Evolutionary conservation across 2,329 filamentous ascomycete genomes (phyloP).

Genomic region (Aspergillus sp.): DNA sequence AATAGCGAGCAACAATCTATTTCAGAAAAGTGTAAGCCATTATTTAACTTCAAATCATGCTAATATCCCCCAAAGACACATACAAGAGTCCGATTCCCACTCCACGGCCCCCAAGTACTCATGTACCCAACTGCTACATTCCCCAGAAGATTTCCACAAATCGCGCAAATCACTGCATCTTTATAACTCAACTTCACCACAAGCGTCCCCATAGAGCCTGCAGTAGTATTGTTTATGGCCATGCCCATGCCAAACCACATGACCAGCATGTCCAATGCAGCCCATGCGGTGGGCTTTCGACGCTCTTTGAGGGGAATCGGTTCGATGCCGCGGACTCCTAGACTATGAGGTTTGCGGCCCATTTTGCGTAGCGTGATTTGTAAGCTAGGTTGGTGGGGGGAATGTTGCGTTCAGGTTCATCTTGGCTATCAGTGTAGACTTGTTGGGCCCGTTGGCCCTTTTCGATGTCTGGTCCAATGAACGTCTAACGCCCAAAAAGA

Average conservation of each 20-base stretch:
- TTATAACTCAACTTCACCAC: conserved; percentile 34
- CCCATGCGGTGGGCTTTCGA: conserved; percentile 13
- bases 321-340: conserved; percentile 13
- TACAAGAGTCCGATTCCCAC: conserved; percentile 40
- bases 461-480: conserved; percentile 15
- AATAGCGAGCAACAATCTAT: conserved; percentile 37
- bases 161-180: conserved; percentile 33
- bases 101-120: conserved; percentile 35
- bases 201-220: conserved; percentile 37
- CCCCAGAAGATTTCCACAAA: conserved; percentile 33
- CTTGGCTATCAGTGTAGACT: conserved; percentile 7
- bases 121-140: conserved; percentile 33
- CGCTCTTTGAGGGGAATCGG: conserved; percentile 15
- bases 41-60: conserved; percentile 5
- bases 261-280: conserved; percentile 18
- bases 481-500: not conserved
- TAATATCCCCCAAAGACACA: conserved; percentile 5
- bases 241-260: conserved; percentile 3
- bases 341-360: conserved; percentile 7
- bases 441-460: conserved; percentile 12
- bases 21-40: not conserved
- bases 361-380: conserved; percentile 6
- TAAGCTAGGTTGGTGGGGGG: conserved; percentile 4
- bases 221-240: conserved; percentile 31
- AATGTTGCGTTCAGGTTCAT: conserved; percentile 10